Evolutionary conservation across 1,284 basidiomycete species (phyloP), one percentile per base, ranked within the genome.

Genomic region (Ustilago nuda): DNA sequence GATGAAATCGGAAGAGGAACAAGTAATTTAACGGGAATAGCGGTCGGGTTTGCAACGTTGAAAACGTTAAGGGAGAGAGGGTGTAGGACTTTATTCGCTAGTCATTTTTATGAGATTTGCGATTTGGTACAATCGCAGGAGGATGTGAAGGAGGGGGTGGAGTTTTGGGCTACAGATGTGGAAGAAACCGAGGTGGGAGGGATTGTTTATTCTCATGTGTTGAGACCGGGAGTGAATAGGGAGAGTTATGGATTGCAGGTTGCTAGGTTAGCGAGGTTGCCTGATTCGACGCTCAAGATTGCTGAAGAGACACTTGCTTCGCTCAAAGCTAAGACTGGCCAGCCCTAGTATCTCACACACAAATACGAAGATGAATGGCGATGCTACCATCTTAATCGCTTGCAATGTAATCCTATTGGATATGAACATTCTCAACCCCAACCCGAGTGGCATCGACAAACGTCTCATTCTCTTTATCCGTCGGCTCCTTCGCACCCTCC

Each of bases 221-320:
- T 98, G 50, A 88, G 89, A 55, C 90, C 91, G 4, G 96, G 96
- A 0, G 90, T 98, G 60, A 98, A 97, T 85, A 89, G 92, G 57
- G 89, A 96, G 78, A 97, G 95, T 62, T 95, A 98, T 82, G 96
- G 95, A 0, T 87, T 99, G 45, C 93, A 94, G 85, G 94, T 97
- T 17, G 95, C 95, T 6, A 90, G 91, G 61, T 86, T 98, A 15
- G 94, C 94, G 8, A 93, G 93, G 4, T 90, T 98, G 88, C 96
- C 95, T 2, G 17, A 54, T 12, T 50, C 61, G 6, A 71, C 68
- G 35, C 6, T 71, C 13, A 17, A 43, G 17, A 36, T 61, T 27
- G 68, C 68, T 0, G 37, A 19, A 15, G 4, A 6, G 17, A 65
- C 62, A 11, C 33, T 71, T 36, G 62, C 41, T 19, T 5, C 9